Percentiles rank a stretch among this genome's conserved stretches.
Evolutionary conservation across 805 yeast species (phyloP).

Genomic region (Ogataea glucozyma): DNA sequence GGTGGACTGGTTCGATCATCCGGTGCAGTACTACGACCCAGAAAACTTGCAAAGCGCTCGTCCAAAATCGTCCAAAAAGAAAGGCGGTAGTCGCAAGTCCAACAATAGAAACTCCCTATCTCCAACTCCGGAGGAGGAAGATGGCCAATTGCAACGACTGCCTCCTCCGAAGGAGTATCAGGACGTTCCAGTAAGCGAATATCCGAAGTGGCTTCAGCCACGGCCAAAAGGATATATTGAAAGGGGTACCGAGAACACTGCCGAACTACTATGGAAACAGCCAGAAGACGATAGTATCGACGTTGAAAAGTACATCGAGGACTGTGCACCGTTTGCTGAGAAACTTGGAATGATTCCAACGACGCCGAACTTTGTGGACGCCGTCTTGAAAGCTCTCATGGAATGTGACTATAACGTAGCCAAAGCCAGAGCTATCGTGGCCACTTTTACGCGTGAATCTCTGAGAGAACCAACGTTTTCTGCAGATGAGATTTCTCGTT

Average conservation of each 20-base stretch:
- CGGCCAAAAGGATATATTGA: slow-evolving; percentile 80
- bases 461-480: slow-evolving; percentile 79
- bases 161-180: slow-evolving; percentile 48
- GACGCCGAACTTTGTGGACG: slow-evolving; percentile 84
- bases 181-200: slow-evolving; percentile 44
- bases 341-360: slow-evolving; percentile 54
- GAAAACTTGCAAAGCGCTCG: slow-evolving; percentile 23
- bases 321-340: slow-evolving; percentile 59
- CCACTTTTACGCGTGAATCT: slow-evolving; percentile 51
- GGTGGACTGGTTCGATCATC: slow-evolving; percentile 63
- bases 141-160: slow-evolving; percentile 23
- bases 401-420: slow-evolving; percentile 50
- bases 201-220: slow-evolving; percentile 76
- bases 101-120: slow-evolving; percentile 28
- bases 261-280: slow-evolving; percentile 66
- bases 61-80: slow-evolving; percentile 21
- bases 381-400: slow-evolving; percentile 57
- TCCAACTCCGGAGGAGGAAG: slow-evolving; percentile 24
- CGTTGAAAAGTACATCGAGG: slow-evolving; percentile 52
- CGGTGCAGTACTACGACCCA: slow-evolving; percentile 63
- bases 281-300: slow-evolving; percentile 31
- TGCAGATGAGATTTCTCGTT: slow-evolving; percentile 59
- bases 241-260: slow-evolving; percentile 74
- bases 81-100: slow-evolving; percentile 22
- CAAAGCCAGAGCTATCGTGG: slow-evolving; percentile 48